A percentile compares a stretch with the other conserved stretches of the same genome.
phyloP scores from a whole-genome alignment of 2,329 filamentous ascomycete species.

The Microdochium nivale region DNA sequence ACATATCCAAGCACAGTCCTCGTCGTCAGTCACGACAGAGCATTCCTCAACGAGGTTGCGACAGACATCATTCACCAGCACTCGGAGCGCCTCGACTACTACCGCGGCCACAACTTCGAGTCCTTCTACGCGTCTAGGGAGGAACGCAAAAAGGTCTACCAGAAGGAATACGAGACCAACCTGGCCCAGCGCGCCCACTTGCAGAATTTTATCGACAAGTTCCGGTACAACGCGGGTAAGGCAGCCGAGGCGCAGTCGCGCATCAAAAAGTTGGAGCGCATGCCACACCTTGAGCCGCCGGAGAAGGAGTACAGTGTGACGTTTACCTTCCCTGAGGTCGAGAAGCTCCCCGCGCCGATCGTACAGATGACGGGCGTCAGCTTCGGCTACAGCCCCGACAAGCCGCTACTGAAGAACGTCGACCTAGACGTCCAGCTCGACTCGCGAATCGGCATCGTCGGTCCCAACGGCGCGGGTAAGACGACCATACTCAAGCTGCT shows the following conservation, averaged over 20 bases:
- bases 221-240: slow-evolving; percentile 97
- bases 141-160: slow-evolving; percentile 91
- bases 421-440: slow-evolving; percentile 97
- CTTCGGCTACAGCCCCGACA: slow-evolving; percentile 80
- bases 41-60: slow-evolving; percentile 97
- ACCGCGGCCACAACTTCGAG: slow-evolving; percentile 94
- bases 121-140: slow-evolving; percentile 96
- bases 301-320: slow-evolving; percentile 94
- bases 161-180: slow-evolving; percentile 97
- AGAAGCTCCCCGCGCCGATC: slow-evolving; percentile 94
- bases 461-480: slow-evolving; percentile 97
- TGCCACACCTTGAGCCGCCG: slow-evolving; percentile 84
- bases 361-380: slow-evolving; percentile 92
- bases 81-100: slow-evolving; percentile 95
- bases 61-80: slow-evolving; percentile 99
- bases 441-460: slow-evolving; percentile 97
- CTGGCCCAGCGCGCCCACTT: slow-evolving; percentile 90
- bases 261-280: slow-evolving; percentile 98
- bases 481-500: slow-evolving; percentile 98
- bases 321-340: slow-evolving; percentile 95
- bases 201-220: slow-evolving; percentile 98
- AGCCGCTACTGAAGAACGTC: slow-evolving; percentile 72
- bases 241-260: slow-evolving; percentile 96
- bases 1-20: slow-evolving; percentile 89
- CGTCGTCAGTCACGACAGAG: slow-evolving; percentile 97